Percentiles rank a stretch among this genome's conserved stretches.
phyloP scores from a whole-genome alignment of 371 early-diverging fungal genomes.

The Mucor sp. region DNA sequence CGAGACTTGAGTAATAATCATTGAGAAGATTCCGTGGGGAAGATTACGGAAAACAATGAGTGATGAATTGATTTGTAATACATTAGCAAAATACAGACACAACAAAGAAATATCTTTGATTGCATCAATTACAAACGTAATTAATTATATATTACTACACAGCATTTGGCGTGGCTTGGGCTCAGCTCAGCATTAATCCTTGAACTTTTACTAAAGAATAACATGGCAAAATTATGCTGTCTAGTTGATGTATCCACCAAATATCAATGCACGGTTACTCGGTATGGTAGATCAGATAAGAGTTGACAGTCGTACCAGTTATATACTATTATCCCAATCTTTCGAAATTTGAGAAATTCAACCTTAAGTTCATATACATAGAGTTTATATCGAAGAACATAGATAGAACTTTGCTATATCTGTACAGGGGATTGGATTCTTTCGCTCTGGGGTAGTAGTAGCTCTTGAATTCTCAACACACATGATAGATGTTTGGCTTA shows the following conservation, averaged over 20 bases:
- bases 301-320: not conserved
- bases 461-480: not conserved
- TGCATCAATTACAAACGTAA: not conserved
- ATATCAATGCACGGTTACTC: not conserved
- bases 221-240: too few species aligned
- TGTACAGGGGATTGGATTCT: not conserved
- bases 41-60: not conserved
- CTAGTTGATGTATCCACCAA: too few species aligned
- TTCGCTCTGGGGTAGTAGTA: not conserved
- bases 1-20: not conserved
- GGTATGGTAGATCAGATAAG: not conserved
- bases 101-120: not conserved
- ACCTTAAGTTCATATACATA: not conserved
- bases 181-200: not conserved
- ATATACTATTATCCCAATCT: not conserved
- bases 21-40: not conserved
- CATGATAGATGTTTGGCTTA: not conserved
- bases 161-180: not conserved
- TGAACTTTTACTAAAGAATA: not conserved
- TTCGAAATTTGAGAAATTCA: not conserved
- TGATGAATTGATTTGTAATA: not conserved
- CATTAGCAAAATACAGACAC: not conserved
- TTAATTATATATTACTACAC: not conserved
- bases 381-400: not conserved
- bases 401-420: not conserved